These are phyloP conservation scores for Trichoderma sp. DNA, from an alignment of 2,329 filamentous ascomycete species.

Conservation along the genomic window DNA sequence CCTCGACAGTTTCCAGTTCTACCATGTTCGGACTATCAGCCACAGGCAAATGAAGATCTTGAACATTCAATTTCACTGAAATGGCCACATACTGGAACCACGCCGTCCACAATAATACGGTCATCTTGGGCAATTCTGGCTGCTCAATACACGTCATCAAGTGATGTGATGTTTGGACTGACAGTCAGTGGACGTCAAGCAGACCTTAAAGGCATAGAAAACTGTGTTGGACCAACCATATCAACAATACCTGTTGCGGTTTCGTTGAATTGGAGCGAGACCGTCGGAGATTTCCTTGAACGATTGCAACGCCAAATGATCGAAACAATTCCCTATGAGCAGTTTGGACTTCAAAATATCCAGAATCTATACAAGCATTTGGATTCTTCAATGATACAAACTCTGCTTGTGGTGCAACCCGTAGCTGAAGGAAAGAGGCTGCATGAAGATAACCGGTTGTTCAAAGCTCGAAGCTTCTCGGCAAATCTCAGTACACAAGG, in stretches of 20 bases:
- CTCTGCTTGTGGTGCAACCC: slow-evolving; percentile 13
- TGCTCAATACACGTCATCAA: neutral
- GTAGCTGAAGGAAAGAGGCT: slow-evolving; percentile 8
- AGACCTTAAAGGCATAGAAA: slow-evolving; percentile 16
- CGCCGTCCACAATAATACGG: slow-evolving; percentile 7
- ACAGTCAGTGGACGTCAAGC: slow-evolving; percentile 20
- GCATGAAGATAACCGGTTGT: neutral
- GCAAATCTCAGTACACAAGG: slow-evolving; percentile 10
- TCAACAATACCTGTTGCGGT: slow-evolving; percentile 21
- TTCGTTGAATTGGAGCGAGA: slow-evolving; percentile 9
- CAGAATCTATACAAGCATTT: neutral
- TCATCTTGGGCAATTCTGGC: slow-evolving; percentile 3
- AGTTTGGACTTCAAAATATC: slow-evolving; percentile 32
- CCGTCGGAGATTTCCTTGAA: slow-evolving; percentile 15
- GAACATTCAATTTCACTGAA: neutral
- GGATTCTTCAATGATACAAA: neutral
- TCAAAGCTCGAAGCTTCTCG: slow-evolving; percentile 14
- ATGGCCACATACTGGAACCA: neutral
- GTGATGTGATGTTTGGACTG: slow-evolving; percentile 11
- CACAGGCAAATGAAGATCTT: neutral
- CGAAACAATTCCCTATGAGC: slow-evolving; percentile 26
- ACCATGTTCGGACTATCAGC: neutral
- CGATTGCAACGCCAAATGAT: slow-evolving; percentile 25
- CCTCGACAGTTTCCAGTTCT: neutral
- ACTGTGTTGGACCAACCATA: slow-evolving; percentile 21